These are phyloP conservation scores for Tephrocybe sp. DNA, from an alignment of 768 basidiomycete genomes.

Conservation along the genomic window DNA sequence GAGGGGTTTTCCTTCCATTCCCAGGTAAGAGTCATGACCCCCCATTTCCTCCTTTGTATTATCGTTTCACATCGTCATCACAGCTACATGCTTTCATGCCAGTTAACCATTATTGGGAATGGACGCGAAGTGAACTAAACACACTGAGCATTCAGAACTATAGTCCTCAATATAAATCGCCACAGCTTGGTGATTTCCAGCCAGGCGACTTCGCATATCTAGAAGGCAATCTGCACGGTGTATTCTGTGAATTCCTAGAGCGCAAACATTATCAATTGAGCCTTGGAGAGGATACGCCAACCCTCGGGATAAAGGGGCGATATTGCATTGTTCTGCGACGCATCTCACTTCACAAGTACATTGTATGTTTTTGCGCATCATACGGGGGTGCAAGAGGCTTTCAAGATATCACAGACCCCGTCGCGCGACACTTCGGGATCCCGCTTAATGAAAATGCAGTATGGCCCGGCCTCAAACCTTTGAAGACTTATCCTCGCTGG, in stretches of 20 bases:
- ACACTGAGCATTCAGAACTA: background rate
- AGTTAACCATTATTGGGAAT: constrained; percentile 17
- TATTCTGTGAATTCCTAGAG: constrained; percentile 20
- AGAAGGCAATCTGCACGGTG: constrained; percentile 18
- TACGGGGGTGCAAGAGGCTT: constrained; percentile 25
- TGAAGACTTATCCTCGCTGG: constrained; percentile 29
- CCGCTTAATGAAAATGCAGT: constrained; percentile 27
- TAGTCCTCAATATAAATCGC: background rate
- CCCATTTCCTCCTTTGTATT: background rate
- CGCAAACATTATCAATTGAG: constrained; percentile 19
- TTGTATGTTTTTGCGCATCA: constrained; percentile 35
- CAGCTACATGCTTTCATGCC: constrained; percentile 16
- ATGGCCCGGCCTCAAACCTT: constrained; percentile 27
- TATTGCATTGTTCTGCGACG: constrained; percentile 34
- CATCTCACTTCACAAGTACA: constrained; percentile 23
- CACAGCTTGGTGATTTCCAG: constrained; percentile 12
- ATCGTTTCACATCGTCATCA: background rate
- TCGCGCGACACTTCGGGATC: constrained; percentile 31
- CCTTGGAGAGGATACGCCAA: constrained; percentile 15
- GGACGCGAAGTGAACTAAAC: constrained; percentile 10
- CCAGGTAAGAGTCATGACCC: background rate
- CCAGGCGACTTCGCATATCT: constrained; percentile 28
- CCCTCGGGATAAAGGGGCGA: constrained; percentile 16
- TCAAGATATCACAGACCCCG: constrained; percentile 19
- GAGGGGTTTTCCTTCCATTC: background rate